Evolutionary conservation across 495 filamentous ascomycete species (phyloP).

Genomic region (Aspergillus bertholletiae): DNA sequence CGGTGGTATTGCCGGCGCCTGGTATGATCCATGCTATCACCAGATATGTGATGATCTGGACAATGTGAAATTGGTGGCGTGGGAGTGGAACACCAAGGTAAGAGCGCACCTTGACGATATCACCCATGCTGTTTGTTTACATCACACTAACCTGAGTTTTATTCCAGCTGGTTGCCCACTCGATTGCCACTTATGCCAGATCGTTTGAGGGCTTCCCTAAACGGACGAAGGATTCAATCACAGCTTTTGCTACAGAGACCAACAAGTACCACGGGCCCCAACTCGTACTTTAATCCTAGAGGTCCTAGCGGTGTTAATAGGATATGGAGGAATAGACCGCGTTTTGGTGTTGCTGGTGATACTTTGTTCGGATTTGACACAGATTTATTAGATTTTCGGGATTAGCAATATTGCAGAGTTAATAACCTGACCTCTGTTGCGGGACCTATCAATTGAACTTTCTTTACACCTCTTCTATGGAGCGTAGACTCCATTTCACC

Average conservation of each 20-base stretch:
- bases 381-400: too few relatives aligned
- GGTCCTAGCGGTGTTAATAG: too few relatives aligned
- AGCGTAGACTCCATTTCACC: too few relatives aligned
- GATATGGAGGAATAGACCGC: too few relatives aligned
- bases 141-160: background rate
- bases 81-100: conserved; percentile 55
- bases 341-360: too few relatives aligned
- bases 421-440: too few relatives aligned
- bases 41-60: conserved; percentile 49
- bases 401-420: too few relatives aligned
- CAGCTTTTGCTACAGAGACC: background rate
- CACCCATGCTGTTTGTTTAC: background rate
- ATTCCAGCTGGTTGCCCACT: conserved; percentile 53
- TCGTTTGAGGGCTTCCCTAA: conserved; percentile 49
- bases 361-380: too few relatives aligned
- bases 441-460: too few relatives aligned
- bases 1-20: conserved; percentile 58
- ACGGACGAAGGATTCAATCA: conserved; percentile 6
- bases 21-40: conserved; percentile 65
- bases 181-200: conserved; percentile 56
- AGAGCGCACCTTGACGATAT: background rate
- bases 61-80: conserved; percentile 47
- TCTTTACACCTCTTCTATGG: too few relatives aligned
- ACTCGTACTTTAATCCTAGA: conserved; percentile 17
- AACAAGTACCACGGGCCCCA: conserved; percentile 18